Conservation (phyloP, 345 rosid species). For the Pistacia atlantica region DNA sequence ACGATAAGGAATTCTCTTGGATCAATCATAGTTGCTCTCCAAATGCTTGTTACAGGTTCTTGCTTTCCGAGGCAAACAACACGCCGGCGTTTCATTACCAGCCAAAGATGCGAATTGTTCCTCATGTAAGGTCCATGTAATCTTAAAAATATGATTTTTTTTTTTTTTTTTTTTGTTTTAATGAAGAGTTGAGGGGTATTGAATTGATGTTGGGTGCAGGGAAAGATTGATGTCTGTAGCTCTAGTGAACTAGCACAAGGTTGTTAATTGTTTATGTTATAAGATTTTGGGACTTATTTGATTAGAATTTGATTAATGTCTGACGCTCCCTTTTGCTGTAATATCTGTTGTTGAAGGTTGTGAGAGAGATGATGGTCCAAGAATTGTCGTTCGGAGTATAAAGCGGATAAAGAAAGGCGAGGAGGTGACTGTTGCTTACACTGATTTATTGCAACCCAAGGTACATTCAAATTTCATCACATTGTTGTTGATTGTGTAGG, state of each 20-base stretch:
- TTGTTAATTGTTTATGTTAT: not conserved
- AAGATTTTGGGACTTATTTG: not conserved
- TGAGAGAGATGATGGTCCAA: constrained; percentile 51
- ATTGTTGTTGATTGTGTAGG: not conserved
- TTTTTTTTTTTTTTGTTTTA: too few species aligned
- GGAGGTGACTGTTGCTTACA: constrained; percentile 71
- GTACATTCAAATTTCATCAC: constrained; percentile 26
- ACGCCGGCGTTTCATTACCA: constrained; percentile 16
- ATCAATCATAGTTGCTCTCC: constrained; percentile 92
- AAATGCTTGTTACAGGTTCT: constrained; percentile 73
- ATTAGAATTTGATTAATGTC: not conserved
- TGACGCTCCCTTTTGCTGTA: not conserved
- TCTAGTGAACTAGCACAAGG: constrained; percentile 33
- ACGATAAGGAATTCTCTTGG: constrained; percentile 69
- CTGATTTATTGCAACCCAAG: constrained; percentile 76
- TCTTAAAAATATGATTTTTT: not conserved
- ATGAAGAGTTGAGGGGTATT: constrained; percentile 8
- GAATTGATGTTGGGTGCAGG: constrained; percentile 35
- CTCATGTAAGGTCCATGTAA: constrained; percentile 26
- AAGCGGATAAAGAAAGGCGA: constrained; percentile 56
- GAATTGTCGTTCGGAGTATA: constrained; percentile 61
- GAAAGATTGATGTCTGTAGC: constrained; percentile 22
- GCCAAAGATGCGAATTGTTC: constrained; percentile 29
- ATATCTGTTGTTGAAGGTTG: constrained; percentile 26
- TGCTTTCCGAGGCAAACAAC: constrained; percentile 32